phyloP scores from a whole-genome alignment of 495 filamentous ascomycete species.

The Bacidia rubella region DNA sequence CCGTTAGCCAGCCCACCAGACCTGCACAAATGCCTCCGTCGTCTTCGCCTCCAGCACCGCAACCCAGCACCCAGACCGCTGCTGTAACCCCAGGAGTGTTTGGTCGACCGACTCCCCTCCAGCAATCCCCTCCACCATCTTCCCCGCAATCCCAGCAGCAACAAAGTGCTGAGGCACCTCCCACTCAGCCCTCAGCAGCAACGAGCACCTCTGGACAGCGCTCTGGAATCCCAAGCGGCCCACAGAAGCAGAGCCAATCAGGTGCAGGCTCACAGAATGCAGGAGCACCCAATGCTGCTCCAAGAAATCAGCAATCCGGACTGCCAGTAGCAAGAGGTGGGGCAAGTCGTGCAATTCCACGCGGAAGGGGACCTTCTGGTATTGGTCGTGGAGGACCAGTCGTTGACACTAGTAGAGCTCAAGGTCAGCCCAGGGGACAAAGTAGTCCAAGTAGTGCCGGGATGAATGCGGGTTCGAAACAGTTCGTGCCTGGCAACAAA shows the following conservation, averaged over 20 bases:
- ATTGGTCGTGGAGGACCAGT: conserved; percentile 34
- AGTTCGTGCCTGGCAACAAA: conserved; percentile 57
- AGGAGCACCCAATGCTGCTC: conserved; percentile 25
- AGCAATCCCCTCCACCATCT: conserved; percentile 8
- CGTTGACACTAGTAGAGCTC: conserved; percentile 20
- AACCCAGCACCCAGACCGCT: conserved; percentile 10
- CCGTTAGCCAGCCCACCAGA: not conserved
- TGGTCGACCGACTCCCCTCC: conserved; percentile 14
- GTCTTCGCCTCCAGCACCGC: not conserved
- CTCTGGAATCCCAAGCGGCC: not conserved
- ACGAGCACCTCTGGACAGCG: conserved; percentile 3
- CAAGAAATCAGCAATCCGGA: conserved; percentile 33
- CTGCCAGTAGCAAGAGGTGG: conserved; percentile 36
- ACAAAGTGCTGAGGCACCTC: conserved; percentile 13
- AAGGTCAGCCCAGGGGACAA: conserved; percentile 17
- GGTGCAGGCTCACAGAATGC: conserved; percentile 18
- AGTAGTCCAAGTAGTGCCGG: conserved; percentile 13
- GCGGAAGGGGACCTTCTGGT: conserved; percentile 26
- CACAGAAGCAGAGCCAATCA: conserved; percentile 3
- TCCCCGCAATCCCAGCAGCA: conserved; percentile 1
- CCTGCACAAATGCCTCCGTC: not conserved
- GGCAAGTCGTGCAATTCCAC: conserved; percentile 28
- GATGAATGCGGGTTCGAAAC: conserved; percentile 41
- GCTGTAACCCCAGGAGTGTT: conserved; percentile 13
- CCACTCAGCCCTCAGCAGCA: conserved; percentile 4